Base-by-base conservation (phyloP, 2,329 filamentous ascomycete species). In the Pyrenophora teres region DNA sequence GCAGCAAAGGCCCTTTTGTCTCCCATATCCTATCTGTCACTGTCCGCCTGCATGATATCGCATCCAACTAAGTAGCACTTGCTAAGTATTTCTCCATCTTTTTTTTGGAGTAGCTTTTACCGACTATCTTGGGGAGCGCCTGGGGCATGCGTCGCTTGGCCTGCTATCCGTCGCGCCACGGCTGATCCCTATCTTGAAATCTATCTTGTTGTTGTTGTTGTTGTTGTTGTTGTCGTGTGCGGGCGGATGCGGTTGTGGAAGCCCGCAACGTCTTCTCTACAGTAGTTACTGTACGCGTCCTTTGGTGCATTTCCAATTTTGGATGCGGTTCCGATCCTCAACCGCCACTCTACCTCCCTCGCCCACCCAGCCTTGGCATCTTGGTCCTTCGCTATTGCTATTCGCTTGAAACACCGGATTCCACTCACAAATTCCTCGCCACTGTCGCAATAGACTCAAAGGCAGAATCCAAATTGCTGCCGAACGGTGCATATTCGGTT, bases 151-250 rank as follows among this genome's bases (percentile, higher is more conserved):
- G 16, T 18, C 5, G 33, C 38, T 48, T 44, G 45, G 35, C 23
- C 6, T 40, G 31, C 32, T 15, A 33, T 40, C 31, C 31, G 50
- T 50, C 45, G 41, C 45, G 42, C 31, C 8, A 15, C 7, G 33
- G 30, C 33, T 48, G 48, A 49, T 40, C 43, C 50, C 48, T 40
- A 57, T 36, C 25, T 50, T 43, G 53, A 57, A 50, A 59, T 50
- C 36, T 43, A 13, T 35, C 31, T 25, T 25, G 27, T 36, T 33
- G 37, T 15, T 15, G 27, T 36, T 33, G 37, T 25, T 25, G 27
- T 36, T 33, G 37, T 15, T 15, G 27, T 36, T 33, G 37, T 25
- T 25, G 27, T 36, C 30, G 37, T 50, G 39, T 36, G 16, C 32
- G 13, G 33, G 39, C 31, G 33, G 42, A 40, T 30, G 33, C 21